Percentiles rank a stretch among this genome's conserved stretches.
phyloP scores from a whole-genome alignment of 257 asterid genomes.

The Lycium barbarum region DNA sequence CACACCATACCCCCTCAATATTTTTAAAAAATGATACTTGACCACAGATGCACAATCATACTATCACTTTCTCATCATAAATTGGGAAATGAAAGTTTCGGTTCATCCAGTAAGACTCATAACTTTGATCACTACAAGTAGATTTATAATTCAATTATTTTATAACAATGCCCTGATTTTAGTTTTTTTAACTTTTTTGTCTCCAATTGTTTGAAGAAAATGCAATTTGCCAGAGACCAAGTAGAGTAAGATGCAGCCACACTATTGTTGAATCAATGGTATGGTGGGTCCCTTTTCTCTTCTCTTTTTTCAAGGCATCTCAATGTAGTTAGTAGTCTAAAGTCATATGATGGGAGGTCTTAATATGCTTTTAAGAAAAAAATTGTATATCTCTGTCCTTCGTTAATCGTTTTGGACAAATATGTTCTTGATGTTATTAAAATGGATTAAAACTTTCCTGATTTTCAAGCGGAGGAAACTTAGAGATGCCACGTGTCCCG shows the following conservation, averaged over 20 bases:
- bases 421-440: no score
- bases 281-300: no score
- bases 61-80: not conserved
- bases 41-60: not conserved
- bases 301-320: no score
- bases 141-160: not conserved
- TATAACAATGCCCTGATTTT: not conserved
- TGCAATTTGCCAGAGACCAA: not conserved
- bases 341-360: not conserved
- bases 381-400: no score
- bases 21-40: not conserved
- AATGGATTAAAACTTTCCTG: no score
- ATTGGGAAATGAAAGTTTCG: not conserved
- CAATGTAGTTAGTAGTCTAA: no score
- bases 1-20: not conserved
- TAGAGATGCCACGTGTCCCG: no score
- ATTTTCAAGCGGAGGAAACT: no score
- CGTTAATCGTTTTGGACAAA: no score
- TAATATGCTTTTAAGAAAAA: no score
- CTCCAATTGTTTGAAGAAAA: not conserved
- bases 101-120: not conserved
- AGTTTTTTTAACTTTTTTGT: not conserved
- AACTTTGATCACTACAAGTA: no score
- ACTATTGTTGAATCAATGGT: not conserved
- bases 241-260: conserved; percentile 12